These are phyloP conservation scores for Parafenestella ontariensis DNA, from an alignment of 2,329 filamentous ascomycete species.

Conservation along the genomic window DNA sequence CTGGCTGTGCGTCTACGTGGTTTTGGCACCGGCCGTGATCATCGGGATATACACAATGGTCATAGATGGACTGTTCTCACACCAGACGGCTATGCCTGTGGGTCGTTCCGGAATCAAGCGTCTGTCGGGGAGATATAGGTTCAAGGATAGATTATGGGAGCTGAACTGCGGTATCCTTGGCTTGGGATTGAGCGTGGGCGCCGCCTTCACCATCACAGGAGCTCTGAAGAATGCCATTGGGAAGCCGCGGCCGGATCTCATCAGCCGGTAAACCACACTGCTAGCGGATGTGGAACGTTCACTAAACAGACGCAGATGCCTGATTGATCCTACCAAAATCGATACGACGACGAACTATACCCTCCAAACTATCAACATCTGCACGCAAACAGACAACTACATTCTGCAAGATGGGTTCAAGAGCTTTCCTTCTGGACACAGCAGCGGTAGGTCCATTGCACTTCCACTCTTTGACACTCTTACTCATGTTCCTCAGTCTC, in stretches of 20 bases:
- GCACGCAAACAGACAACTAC: constrained; percentile 57
- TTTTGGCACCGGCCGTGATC: constrained; percentile 57
- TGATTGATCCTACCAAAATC: constrained; percentile 13
- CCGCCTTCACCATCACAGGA: constrained; percentile 65
- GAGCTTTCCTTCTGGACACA: constrained; percentile 66
- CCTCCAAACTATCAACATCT: constrained; percentile 51
- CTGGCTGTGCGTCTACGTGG: constrained; percentile 58
- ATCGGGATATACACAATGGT: constrained; percentile 64
- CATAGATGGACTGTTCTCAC: constrained; percentile 66
- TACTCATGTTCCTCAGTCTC: constrained; percentile 53
- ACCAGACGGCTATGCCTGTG: constrained; percentile 47
- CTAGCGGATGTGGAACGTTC: not conserved
- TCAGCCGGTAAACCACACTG: constrained; percentile 55
- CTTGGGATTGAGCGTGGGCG: constrained; percentile 60
- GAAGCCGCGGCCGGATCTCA: constrained; percentile 66
- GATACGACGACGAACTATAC: constrained; percentile 9
- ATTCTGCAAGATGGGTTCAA: constrained; percentile 66
- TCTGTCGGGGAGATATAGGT: constrained; percentile 56
- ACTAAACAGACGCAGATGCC: constrained; percentile 29
- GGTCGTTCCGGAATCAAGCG: constrained; percentile 39
- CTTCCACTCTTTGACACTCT: not conserved
- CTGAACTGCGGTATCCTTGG: constrained; percentile 67
- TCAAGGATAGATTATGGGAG: constrained; percentile 67
- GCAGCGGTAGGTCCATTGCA: constrained; percentile 55
- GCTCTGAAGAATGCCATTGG: constrained; percentile 66